These are phyloP conservation scores for Aschersonia sp. DNA, from an alignment of 2,329 filamentous ascomycete genomes.

Conservation along the genomic window DNA sequence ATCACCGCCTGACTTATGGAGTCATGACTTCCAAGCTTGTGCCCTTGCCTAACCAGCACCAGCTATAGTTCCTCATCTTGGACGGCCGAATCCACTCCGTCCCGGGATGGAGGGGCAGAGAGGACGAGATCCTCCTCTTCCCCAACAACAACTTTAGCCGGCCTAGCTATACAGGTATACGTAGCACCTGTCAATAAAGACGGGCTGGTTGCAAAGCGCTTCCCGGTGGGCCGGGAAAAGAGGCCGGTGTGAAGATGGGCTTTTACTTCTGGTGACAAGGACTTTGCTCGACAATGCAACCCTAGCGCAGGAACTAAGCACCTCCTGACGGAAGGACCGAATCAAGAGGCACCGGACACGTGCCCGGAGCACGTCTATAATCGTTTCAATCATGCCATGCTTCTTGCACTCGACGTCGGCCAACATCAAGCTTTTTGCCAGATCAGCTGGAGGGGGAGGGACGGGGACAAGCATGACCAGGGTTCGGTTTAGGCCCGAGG, in stretches of 20 bases:
- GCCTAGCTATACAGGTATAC: too few species aligned
- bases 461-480: background rate
- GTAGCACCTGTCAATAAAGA: too few species aligned
- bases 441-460: background rate
- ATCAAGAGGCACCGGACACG: conserved; percentile 3
- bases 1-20: background rate
- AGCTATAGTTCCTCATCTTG: background rate
- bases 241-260: too few species aligned
- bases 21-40: conserved; percentile 4
- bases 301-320: conserved; percentile 1
- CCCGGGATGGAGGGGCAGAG: background rate
- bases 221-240: too few species aligned
- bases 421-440: background rate
- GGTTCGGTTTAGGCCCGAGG: background rate
- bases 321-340: conserved; percentile 7
- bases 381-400: background rate
- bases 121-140: background rate
- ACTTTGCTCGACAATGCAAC: background rate
- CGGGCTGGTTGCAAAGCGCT: too few species aligned
- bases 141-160: background rate
- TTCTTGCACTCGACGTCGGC: background rate
- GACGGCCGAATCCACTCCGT: background rate
- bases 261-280: too few species aligned
- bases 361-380: background rate
- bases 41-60: background rate